Conservation (phyloP, 345 rosid genomes). For the Aquilaria sinensis region DNA sequence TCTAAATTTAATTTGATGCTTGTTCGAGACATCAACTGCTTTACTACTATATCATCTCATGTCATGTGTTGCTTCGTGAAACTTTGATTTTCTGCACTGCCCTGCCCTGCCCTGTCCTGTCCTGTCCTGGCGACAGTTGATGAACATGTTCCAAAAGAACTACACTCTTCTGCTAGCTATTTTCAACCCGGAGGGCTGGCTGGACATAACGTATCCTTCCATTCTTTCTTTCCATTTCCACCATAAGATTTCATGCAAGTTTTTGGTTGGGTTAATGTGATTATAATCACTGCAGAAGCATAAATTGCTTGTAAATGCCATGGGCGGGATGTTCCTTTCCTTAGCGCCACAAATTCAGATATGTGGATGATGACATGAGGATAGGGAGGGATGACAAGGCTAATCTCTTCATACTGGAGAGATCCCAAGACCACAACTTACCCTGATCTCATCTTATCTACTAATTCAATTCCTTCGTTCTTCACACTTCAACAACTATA, state of each 20-base stretch:
- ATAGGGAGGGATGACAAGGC: slow-evolving; percentile 83
- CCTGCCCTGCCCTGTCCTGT: not conserved
- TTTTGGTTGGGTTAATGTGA: too few relatives aligned
- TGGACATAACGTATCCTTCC: slow-evolving; percentile 86
- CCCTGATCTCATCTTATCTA: too few relatives aligned
- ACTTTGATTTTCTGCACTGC: not conserved
- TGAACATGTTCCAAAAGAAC: slow-evolving; percentile 69
- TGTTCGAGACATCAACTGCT: not conserved
- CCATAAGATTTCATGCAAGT: not conserved
- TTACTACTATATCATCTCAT: not conserved
- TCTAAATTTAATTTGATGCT: not conserved
- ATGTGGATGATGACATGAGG: slow-evolving; percentile 63
- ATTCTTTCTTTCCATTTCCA: too few relatives aligned
- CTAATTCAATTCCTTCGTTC: too few relatives aligned
- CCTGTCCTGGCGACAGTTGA: slow-evolving; percentile 38
- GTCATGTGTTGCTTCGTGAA: too few relatives aligned
- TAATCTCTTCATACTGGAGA: slow-evolving; percentile 66
- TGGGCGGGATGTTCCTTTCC: slow-evolving; percentile 17
- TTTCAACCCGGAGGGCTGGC: slow-evolving; percentile 84
- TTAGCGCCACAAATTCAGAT: slow-evolving; percentile 40
- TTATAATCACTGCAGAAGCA: too few relatives aligned
- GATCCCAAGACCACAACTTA: slow-evolving; percentile 27
- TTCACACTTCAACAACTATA: too few relatives aligned
- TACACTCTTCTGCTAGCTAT: slow-evolving; percentile 59
- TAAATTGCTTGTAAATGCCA: too few relatives aligned